Evolutionary conservation across 495 filamentous ascomycete species (phyloP).

Genomic region (Talaromyces liani): DNA sequence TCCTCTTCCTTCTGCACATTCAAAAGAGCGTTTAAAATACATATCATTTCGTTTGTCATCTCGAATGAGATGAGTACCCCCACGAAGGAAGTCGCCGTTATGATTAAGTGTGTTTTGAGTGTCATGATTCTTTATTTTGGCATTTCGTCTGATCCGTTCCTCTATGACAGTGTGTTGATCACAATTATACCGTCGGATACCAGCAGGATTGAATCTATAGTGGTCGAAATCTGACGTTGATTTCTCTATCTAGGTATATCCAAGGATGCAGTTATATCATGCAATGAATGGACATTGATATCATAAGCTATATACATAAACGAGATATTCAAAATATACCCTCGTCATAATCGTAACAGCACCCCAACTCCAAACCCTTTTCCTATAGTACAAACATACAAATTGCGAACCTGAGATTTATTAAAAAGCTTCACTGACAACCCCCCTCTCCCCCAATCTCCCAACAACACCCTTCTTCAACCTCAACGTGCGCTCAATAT

Average conservation of each 20-base stretch:
- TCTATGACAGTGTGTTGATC: not conserved
- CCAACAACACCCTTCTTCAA: conserved; percentile 51
- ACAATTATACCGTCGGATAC: not conserved
- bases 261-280: not conserved
- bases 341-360: not conserved
- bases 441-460: conserved; percentile 43
- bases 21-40: too few relatives aligned
- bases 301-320: not conserved
- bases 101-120: not conserved
- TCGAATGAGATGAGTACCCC: not conserved
- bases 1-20: too few relatives aligned
- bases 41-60: too few relatives aligned
- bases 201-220: not conserved
- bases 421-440: conserved; percentile 32
- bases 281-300: not conserved
- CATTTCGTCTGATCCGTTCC: not conserved
- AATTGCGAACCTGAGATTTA: not conserved
- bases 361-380: not conserved
- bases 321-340: not conserved
- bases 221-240: not conserved
- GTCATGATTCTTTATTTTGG: not conserved
- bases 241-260: not conserved
- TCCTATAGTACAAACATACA: not conserved
- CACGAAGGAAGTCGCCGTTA: not conserved
- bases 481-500: conserved; percentile 55